These are phyloP conservation scores for Acanthamoeba lenticulata DNA, from an alignment of 208 protist genomes.

Conservation along the genomic window DNA sequence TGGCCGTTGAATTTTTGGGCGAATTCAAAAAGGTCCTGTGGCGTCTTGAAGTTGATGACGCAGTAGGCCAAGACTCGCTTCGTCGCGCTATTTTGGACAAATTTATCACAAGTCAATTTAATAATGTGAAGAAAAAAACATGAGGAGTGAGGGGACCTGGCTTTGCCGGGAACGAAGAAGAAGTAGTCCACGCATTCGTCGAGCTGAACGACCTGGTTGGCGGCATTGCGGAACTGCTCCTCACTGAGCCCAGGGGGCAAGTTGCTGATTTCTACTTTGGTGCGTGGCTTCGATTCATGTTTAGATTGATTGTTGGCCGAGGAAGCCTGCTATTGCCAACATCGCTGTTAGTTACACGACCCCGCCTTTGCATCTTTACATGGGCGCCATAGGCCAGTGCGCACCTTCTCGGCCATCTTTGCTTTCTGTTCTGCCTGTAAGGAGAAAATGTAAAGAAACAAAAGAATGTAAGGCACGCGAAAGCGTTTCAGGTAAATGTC, in stretches of 20 bases:
- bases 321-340: background rate
- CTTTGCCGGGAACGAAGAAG: conserved; percentile 27
- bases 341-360: background rate
- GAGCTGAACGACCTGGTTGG: background rate
- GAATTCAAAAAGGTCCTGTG: conserved; percentile 34
- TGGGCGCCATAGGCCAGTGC: background rate
- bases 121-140: background rate
- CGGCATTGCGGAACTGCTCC: conserved; percentile 22
- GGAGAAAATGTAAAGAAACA: no score
- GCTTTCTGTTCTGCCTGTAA: background rate
- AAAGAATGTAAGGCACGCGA: background rate
- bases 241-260: conserved; percentile 37
- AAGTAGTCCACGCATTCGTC: conserved; percentile 58
- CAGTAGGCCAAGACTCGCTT: background rate
- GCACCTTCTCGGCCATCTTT: background rate
- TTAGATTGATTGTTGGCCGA: background rate
- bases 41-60: conserved; percentile 28
- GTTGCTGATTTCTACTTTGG: conserved; percentile 31
- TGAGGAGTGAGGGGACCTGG: conserved; percentile 5
- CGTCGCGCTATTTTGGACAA: background rate
- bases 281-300: conserved; percentile 37
- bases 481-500: no score
- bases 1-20: conserved; percentile 58
- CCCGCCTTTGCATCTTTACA: background rate
- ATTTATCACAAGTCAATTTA: no score